Conservation (phyloP, 2,329 filamentous ascomycete species). For the Aspergillus uvarum region DNA sequence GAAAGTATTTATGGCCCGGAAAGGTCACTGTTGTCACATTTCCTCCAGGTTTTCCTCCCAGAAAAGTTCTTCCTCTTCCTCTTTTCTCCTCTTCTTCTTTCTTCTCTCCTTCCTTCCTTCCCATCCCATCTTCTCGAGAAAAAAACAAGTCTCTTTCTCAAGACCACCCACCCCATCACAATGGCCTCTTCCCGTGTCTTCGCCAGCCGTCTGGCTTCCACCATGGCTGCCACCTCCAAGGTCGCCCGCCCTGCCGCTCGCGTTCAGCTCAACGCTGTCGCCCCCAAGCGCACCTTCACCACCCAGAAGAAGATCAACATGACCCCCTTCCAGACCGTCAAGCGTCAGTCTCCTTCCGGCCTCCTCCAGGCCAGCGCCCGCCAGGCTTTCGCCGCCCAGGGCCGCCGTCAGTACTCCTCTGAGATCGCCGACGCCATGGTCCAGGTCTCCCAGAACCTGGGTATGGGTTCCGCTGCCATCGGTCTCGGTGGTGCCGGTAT, state of each 20-base stretch:
- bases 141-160: conserved; percentile 18
- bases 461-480: conserved; percentile 86
- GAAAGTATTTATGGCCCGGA: conserved; percentile 38
- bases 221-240: conserved; percentile 70
- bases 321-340: conserved; percentile 68
- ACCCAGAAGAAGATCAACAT: conserved; percentile 37
- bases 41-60: conserved; percentile 36
- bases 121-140: conserved; percentile 22
- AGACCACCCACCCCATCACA: conserved; percentile 56
- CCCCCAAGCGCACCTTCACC: conserved; percentile 70
- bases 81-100: conserved; percentile 25
- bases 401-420: conserved; percentile 77
- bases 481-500: conserved; percentile 69
- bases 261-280: conserved; percentile 56
- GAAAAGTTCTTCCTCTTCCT: conserved; percentile 31
- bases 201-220: conserved; percentile 70
- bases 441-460: conserved; percentile 86
- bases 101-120: conserved; percentile 23
- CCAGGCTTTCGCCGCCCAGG: conserved; percentile 58
- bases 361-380: conserved; percentile 66
- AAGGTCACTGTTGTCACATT: conserved; percentile 31
- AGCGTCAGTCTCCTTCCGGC: conserved; percentile 69
- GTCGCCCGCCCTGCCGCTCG: conserved; percentile 74
- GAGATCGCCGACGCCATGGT: conserved; percentile 83
- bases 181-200: conserved; percentile 78